A percentile compares a stretch with the other conserved stretches of the same genome.
Conservation (phyloP, 1,284 basidiomycete species). For the Leucoagaricus sp. region DNA sequence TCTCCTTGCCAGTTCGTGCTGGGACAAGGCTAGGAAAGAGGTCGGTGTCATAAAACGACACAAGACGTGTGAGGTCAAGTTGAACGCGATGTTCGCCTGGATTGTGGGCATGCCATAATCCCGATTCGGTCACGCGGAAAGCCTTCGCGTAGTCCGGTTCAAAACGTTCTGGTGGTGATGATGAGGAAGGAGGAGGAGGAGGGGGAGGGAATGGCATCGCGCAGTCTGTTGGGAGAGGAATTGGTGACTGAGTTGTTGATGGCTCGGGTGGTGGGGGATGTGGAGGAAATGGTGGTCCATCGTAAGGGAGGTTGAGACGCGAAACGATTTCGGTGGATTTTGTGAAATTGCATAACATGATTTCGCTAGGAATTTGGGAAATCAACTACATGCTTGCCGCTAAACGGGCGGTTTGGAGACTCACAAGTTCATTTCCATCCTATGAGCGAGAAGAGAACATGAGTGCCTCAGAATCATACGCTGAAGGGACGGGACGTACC, state of each 20-base stretch:
- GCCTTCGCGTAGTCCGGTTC: not conserved
- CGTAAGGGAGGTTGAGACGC: constrained; percentile 32
- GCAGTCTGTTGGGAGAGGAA: not conserved
- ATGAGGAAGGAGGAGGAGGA: not conserved
- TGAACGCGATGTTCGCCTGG: constrained; percentile 45
- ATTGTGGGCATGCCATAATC: constrained; percentile 41
- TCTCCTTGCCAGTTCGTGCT: constrained; percentile 27
- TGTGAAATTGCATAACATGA: constrained; percentile 52
- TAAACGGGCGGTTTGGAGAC: constrained; percentile 9
- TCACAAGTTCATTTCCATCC: constrained; percentile 30
- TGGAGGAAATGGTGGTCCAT: not conserved
- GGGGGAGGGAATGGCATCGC: not conserved
- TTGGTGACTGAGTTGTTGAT: constrained; percentile 1
- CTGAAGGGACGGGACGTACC: too few species aligned
- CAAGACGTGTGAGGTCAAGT: constrained; percentile 39
- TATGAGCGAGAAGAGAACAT: constrained; percentile 5
- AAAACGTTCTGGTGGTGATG: too few species aligned
- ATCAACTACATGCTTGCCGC: not conserved
- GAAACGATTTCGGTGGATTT: constrained; percentile 35
- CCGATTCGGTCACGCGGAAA: constrained; percentile 28
- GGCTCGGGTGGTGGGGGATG: not conserved
- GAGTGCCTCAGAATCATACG: not conserved
- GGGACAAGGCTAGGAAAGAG: constrained; percentile 37
- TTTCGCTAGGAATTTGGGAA: constrained; percentile 44
- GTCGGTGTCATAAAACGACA: constrained; percentile 46